Evolutionary conservation across 2,329 filamentous ascomycete genomes (phyloP).

Genomic region (Diaporthe eres): DNA sequence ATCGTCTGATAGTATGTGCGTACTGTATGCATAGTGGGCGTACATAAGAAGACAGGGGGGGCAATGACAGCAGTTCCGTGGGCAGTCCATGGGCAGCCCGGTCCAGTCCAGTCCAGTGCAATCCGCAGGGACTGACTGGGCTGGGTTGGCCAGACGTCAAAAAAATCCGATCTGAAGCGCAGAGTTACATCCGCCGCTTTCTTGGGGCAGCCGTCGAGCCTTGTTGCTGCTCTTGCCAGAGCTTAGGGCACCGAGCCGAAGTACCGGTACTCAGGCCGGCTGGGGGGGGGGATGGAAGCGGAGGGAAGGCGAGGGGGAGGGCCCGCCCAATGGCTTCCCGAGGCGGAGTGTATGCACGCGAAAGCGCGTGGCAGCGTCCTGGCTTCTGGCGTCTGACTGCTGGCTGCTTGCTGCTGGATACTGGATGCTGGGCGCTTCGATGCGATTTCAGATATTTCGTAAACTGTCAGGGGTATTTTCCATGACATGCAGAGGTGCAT

Average conservation of each 20-base stretch:
- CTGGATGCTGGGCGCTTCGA: background rate
- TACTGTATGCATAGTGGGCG: slow-evolving; percentile 35
- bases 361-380: background rate
- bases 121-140: background rate
- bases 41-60: slow-evolving; percentile 31
- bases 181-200: slow-evolving; percentile 34
- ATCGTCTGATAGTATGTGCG: slow-evolving; percentile 33
- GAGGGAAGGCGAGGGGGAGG: background rate
- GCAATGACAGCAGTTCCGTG: background rate
- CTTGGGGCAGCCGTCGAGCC: slow-evolving; percentile 16
- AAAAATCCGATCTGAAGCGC: slow-evolving; percentile 30
- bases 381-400: background rate
- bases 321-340: slow-evolving; percentile 14
- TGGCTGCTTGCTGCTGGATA: background rate
- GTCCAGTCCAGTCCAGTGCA: background rate
- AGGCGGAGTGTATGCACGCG: slow-evolving; percentile 13
- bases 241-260: slow-evolving; percentile 14
- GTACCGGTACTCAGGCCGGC: slow-evolving; percentile 33
- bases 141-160: slow-evolving; percentile 28
- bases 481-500: slow-evolving; percentile 23
- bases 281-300: background rate
- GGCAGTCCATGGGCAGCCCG: slow-evolving; percentile 9
- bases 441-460: slow-evolving; percentile 24
- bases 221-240: background rate
- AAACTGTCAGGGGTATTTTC: slow-evolving; percentile 28